A percentile compares a stretch with the other conserved stretches of the same genome.
These are phyloP conservation scores for Leucocoprinus gongylophorus DNA, from an alignment of 1,284 basidiomycete genomes.

Conservation along the genomic window DNA sequence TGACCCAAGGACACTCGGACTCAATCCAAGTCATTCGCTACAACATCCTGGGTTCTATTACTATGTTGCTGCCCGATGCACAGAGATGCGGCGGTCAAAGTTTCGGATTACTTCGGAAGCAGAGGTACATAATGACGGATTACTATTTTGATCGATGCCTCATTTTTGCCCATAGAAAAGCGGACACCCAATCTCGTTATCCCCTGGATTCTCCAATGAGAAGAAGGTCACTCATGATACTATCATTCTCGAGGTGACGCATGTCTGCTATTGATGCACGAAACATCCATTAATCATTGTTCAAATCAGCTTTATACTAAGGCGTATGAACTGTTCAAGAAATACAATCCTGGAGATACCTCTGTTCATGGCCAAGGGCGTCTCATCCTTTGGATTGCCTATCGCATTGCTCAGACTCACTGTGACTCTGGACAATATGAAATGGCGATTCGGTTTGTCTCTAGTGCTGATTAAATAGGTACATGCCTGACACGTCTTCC, in stretches of 20 bases:
- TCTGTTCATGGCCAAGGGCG: conserved; percentile 48
- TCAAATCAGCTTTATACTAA: conserved; percentile 73
- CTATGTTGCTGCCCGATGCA: conserved; percentile 80
- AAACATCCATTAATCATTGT: not conserved
- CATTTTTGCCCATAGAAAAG: conserved; percentile 18
- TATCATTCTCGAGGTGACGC: conserved; percentile 69
- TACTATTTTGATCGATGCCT: not conserved
- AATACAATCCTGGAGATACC: conserved; percentile 37
- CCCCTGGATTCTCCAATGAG: conserved; percentile 74
- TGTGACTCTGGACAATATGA: conserved; percentile 71
- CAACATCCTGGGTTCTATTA: conserved; percentile 91
- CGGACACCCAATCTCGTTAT: conserved; percentile 26
- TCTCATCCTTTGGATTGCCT: conserved; percentile 79
- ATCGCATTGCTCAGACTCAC: conserved; percentile 81
- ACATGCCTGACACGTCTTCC: conserved; percentile 6
- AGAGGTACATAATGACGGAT: conserved; percentile 39
- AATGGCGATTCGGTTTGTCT: conserved; percentile 67
- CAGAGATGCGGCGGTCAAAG: conserved; percentile 63
- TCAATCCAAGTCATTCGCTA: conserved; percentile 66
- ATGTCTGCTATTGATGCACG: not conserved
- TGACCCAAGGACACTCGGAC: conserved; percentile 37
- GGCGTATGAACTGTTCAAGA: conserved; percentile 86
- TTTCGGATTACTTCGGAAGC: conserved; percentile 55
- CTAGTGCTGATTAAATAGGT: not conserved
- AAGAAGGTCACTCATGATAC: conserved; percentile 83